Evolutionary conservation across 1,139 yeast genomes (phyloP).

Genomic region (Saccharomyces uvarum): DNA sequence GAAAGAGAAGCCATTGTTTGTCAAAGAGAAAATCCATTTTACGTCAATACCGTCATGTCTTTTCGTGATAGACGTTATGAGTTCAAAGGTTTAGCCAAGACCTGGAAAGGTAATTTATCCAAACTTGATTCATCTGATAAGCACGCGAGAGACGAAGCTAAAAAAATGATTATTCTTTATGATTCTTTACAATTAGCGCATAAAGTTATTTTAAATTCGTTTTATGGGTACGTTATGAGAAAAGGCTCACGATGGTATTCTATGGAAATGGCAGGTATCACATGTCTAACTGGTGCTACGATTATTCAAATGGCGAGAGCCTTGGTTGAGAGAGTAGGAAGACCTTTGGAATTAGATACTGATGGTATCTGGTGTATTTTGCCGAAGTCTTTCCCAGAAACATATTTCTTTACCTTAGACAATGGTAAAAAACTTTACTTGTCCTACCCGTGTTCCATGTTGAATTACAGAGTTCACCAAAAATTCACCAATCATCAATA

Average conservation of each 20-base stretch:
- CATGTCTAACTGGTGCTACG: conserved; percentile 95
- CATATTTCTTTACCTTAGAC: conserved; percentile 58
- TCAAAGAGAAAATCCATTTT: conserved; percentile 95
- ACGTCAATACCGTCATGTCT: conserved; percentile 86
- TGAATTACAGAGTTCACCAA: conserved; percentile 86
- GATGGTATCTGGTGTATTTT: conserved; percentile 99
- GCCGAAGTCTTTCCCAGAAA: conserved; percentile 89
- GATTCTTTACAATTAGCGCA: conserved; percentile 96
- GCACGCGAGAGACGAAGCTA: conserved; percentile 69
- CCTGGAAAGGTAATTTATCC: conserved; percentile 79
- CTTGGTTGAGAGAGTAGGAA: conserved; percentile 86
- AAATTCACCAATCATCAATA: conserved; percentile 91
- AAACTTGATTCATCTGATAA: conserved; percentile 48
- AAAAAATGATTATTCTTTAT: conserved; percentile 86
- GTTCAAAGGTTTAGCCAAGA: conserved; percentile 87
- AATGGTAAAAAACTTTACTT: conserved; percentile 72
- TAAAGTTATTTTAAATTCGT: conserved; percentile 91
- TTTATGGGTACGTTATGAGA: conserved; percentile 97
- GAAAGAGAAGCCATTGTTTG: conserved; percentile 92
- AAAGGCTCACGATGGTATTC: conserved; percentile 99
- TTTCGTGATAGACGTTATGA: conserved; percentile 96
- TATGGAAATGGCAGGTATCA: conserved; percentile 99
- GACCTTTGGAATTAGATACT: conserved; percentile 93
- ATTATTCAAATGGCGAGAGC: conserved; percentile 95
- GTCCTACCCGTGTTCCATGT: conserved; percentile 94